phyloP scores from a whole-genome alignment of 1,139 yeast genomes.

The Kluyveromyces sp. region DNA sequence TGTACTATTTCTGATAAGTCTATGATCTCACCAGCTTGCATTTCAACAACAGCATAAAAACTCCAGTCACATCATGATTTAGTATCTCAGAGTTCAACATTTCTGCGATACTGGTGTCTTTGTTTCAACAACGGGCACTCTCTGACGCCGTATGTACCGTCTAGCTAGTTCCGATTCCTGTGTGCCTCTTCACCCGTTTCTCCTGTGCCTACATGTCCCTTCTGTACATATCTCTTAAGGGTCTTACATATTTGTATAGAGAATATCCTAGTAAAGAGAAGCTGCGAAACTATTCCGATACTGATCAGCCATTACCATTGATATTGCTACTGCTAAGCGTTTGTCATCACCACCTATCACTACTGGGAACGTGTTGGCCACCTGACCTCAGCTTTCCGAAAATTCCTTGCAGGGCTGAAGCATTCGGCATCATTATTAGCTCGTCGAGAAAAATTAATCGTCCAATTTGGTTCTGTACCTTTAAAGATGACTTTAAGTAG shows the following conservation, averaged over 20 bases:
- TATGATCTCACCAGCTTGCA: constrained; percentile 1
- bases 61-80: neutral
- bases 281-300: no score
- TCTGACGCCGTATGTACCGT: no score
- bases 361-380: no score
- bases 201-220: no score
- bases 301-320: no score
- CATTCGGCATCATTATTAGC: no score
- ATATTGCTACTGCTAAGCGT: no score
- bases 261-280: neutral
- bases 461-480: neutral
- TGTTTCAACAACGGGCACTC: constrained; percentile 1
- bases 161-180: no score
- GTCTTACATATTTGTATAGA: neutral
- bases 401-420: neutral
- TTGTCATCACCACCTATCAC: no score
- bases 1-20: neutral
- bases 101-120: neutral
- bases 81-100: constrained; percentile 3
- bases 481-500: neutral
- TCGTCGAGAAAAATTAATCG: neutral
- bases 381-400: no score
- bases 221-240: neutral
- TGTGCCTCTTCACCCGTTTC: no score
- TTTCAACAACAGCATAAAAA: constrained; percentile 4